Conservation (phyloP, 306 rosid species). For the Castanospermum australe region DNA sequence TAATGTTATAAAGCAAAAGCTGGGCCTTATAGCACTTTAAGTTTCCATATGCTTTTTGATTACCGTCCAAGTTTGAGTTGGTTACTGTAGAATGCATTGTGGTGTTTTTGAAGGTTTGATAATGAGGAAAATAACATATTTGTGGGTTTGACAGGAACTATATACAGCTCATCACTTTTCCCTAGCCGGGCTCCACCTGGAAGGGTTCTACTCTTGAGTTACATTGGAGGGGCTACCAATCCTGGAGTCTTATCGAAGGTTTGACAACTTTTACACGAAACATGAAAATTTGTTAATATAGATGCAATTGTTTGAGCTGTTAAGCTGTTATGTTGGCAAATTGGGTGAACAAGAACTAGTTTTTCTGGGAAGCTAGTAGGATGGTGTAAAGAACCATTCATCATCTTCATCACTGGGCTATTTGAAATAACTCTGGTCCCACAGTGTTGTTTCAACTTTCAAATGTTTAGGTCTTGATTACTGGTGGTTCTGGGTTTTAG, state of each 20-base stretch:
- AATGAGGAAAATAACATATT: conserved; percentile 10
- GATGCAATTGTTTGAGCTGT: conserved; percentile 21
- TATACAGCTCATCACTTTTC: conserved; percentile 96
- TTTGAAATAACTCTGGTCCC: conserved; percentile 3
- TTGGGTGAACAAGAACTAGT: background rate
- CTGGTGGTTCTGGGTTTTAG: conserved; percentile 3
- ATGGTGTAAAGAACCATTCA: background rate
- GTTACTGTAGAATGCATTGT: conserved; percentile 10
- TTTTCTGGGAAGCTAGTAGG: conserved; percentile 1
- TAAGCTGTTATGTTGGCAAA: conserved; percentile 15
- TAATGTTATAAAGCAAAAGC: conserved; percentile 6
- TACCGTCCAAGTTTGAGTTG: background rate
- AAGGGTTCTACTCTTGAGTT: conserved; percentile 90
- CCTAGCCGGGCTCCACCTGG: conserved; percentile 94
- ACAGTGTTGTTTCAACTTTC: conserved; percentile 2
- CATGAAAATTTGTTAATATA: conserved; percentile 20
- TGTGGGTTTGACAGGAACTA: conserved; percentile 71
- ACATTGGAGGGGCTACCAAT: conserved; percentile 97
- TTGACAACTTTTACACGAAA: conserved; percentile 26
- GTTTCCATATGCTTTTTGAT: background rate
- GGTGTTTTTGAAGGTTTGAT: conserved; percentile 27
- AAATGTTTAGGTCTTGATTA: conserved; percentile 24
- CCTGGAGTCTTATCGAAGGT: conserved; percentile 83
- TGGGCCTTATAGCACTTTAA: background rate
- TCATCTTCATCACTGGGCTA: conserved; percentile 4